Base-by-base conservation (phyloP, 345 rosid species). In the Citrus mangshanensis region DNA sequence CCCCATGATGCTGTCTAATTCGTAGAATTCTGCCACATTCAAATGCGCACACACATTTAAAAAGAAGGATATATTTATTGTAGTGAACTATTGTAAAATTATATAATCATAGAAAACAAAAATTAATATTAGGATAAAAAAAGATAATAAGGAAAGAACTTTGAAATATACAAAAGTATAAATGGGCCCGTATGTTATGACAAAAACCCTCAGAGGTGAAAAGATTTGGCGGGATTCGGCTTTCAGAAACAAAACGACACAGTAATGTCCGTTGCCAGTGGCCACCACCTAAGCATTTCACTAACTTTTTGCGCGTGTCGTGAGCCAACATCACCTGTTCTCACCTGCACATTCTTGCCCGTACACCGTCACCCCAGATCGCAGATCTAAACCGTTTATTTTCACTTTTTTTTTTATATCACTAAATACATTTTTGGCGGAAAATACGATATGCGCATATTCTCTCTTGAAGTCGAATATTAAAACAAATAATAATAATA, bases 251-350 rank as follows among this genome's bases (percentile, higher is more conserved):
- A 61, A 19, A 5, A 51, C 77, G 34, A 35, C 30, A 55, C 51
- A 1, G 4, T 9, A 58, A 71, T 34, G 65, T 49, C 60, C 14
- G 61, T 22, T 13, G 76, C 69, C 79, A 64, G 65, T 70, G 82
- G 79, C 34, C 49, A 73, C 42, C 81, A 42, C 82, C 79, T 75
- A 78, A 74, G 72, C 84, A 49, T 9, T 55, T 35, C 49, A 42
- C 35, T 1, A 74, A 62, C 65, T 38, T 24, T 27, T 78, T 78
- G 81, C 74, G 81, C 76, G 25, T 56, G 28, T 54, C 24, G 49
- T 24, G 14, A 22, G 30, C 9, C 5, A 30, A 1, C 4, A 22
- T 75, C 70, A 21, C 60, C 65, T 54, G 35, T 25, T 27, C 66
- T 67, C 72, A 55, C 65, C n/a, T 76, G 5, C 79, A 75, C n/a